phyloP scores from a whole-genome alignment of 1,284 basidiomycete species.

The Athelia sp. region DNA sequence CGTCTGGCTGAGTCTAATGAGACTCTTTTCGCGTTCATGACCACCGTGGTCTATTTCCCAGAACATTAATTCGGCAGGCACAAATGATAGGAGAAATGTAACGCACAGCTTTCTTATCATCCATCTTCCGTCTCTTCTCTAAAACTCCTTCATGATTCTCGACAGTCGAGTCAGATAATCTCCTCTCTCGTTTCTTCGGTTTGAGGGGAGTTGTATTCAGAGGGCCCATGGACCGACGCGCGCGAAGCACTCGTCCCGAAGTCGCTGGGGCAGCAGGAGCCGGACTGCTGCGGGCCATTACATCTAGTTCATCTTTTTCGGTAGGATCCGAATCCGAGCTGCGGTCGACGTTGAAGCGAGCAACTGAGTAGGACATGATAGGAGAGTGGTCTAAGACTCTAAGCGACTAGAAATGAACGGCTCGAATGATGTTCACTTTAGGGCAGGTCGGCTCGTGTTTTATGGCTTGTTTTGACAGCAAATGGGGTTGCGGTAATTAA shows the following conservation, averaged over 20 bases:
- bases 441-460: background rate
- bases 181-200: background rate
- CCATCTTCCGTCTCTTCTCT: conserved; percentile 28
- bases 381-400: background rate
- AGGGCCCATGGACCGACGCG: background rate
- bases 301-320: background rate
- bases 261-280: background rate
- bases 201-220: background rate
- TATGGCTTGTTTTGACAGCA: background rate
- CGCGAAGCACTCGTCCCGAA: background rate
- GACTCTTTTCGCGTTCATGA: conserved; percentile 27
- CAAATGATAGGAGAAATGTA: background rate
- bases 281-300: background rate
- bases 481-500: background rate
- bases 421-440: background rate
- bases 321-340: background rate
- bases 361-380: background rate
- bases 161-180: background rate
- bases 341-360: background rate
- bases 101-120: conserved; percentile 34
- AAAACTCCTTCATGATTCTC: background rate
- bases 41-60: conserved; percentile 27
- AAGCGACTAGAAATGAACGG: background rate
- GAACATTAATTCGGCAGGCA: background rate
- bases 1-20: conserved; percentile 31